Evolutionary conservation across 208 protist genomes (phyloP).

Genomic region (Trypanosoma platydactyli): DNA sequence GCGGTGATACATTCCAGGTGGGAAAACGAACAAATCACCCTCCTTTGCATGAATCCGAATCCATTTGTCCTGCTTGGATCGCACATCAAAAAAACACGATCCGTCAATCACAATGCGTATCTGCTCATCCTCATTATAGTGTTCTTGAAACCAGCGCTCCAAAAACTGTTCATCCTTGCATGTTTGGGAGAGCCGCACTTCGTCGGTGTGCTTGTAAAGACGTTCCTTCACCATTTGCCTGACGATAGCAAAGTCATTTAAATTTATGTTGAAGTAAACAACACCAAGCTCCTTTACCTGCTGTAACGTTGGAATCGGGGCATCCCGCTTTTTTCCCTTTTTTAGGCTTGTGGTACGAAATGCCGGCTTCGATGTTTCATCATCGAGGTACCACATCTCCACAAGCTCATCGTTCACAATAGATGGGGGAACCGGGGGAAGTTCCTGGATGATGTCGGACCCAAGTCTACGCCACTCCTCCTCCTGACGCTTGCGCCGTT

Average conservation of each 20-base stretch:
- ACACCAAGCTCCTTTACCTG: constrained; percentile 81
- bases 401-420: constrained; percentile 51
- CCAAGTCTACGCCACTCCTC: constrained; percentile 87
- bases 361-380: constrained; percentile 66
- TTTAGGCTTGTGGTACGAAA: constrained; percentile 76
- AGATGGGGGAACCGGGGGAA: constrained; percentile 75
- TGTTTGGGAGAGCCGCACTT: constrained; percentile 84
- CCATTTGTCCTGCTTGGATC: constrained; percentile 91
- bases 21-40: constrained; percentile 87
- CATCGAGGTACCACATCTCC: constrained; percentile 86
- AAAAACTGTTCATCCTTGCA: constrained; percentile 87
- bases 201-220: constrained; percentile 91
- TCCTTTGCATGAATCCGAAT: constrained; percentile 79
- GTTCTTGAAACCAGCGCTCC: constrained; percentile 92
- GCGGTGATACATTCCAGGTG: constrained; percentile 85
- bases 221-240: constrained; percentile 88
- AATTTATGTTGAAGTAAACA: constrained; percentile 71
- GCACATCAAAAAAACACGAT: constrained; percentile 91
- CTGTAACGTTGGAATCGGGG: constrained; percentile 58
- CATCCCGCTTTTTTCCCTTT: constrained; percentile 51
- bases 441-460: constrained; percentile 71
- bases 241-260: constrained; percentile 86
- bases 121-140: constrained; percentile 94
- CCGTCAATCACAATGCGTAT: constrained; percentile 89
- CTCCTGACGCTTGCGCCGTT: constrained; percentile 55